Evolutionary conservation across 2,329 filamentous ascomycete genomes (phyloP).

Genomic region (Fusarium sp.): DNA sequence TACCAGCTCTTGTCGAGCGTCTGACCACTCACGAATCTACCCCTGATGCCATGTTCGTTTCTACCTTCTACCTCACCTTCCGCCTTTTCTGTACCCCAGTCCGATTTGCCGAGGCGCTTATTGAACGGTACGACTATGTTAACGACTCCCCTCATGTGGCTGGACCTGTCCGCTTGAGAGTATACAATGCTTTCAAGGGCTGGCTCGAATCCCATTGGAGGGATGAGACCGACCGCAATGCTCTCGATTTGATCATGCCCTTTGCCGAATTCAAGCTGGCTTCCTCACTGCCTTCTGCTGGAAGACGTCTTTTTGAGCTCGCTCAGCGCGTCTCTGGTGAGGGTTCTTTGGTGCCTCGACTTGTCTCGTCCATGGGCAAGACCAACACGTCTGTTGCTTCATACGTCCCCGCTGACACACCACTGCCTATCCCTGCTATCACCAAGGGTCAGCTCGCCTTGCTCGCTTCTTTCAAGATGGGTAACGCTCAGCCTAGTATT

Average conservation of each 20-base stretch:
- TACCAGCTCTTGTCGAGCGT: slow-evolving; percentile 91
- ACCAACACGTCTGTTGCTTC: slow-evolving; percentile 79
- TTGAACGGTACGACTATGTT: slow-evolving; percentile 92
- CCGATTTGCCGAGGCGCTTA: slow-evolving; percentile 83
- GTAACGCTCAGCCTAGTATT: slow-evolving; percentile 76
- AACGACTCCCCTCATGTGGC: slow-evolving; percentile 79
- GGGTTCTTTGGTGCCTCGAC: slow-evolving; percentile 80
- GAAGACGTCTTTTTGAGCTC: slow-evolving; percentile 82
- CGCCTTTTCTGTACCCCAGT: slow-evolving; percentile 87
- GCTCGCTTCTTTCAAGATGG: slow-evolving; percentile 79
- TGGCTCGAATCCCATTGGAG: slow-evolving; percentile 98
- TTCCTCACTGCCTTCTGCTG: slow-evolving; percentile 77
- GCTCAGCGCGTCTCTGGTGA: slow-evolving; percentile 80
- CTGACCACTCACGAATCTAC: slow-evolving; percentile 93
- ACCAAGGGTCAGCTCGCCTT: slow-evolving; percentile 80
- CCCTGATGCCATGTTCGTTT: slow-evolving; percentile 90
- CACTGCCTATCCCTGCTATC: slow-evolving; percentile 75
- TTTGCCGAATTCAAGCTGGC: slow-evolving; percentile 83
- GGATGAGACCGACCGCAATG: slow-evolving; percentile 79
- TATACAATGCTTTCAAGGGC: slow-evolving; percentile 96
- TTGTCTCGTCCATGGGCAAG: slow-evolving; percentile 89
- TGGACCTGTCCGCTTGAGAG: slow-evolving; percentile 83
- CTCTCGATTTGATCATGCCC: slow-evolving; percentile 78
- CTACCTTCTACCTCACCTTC: slow-evolving; percentile 96
- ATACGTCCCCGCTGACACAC: slow-evolving; percentile 76